Evolutionary conservation across 2,329 filamentous ascomycete genomes (phyloP), one percentile per base, ranked within the genome.

Genomic region (Verticillium zaregamsianum): DNA sequence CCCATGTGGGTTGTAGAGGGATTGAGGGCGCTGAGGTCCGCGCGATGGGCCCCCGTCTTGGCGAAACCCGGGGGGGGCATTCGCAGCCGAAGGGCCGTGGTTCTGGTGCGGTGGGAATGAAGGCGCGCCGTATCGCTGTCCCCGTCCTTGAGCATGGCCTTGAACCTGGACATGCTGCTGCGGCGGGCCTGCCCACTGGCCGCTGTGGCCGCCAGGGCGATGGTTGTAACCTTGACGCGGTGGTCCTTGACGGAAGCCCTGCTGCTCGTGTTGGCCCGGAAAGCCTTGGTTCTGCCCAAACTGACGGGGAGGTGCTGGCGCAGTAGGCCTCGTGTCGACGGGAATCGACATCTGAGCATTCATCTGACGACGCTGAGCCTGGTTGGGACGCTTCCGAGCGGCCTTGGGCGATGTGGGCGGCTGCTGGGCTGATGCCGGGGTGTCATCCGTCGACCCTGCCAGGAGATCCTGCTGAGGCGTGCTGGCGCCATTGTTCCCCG

Each of bases 361-460:
- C 83, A 87, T 85, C 67, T 88, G 84, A 25, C 86, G 81, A 57
- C 86, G 79, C 66, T 88, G 84, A 1, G 86, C 86, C 68, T 89
- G 86, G 63, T 89, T 89, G 3, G 77, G 81, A 25, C 86, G 83
- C 67, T 81, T 86, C 67, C 77, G 76, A 58, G 67, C 63, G n/a
- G 69, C 61, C 59, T 73, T 78, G 66, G 67, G 69, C 5, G 66
- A 59, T n/a, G 49, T 40, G 12, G 61, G 62, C 8, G 62, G 49
- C 39, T 31, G 54, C 7, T 45, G 39, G n/a, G 40, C 5, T 15
- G 45, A 20, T 12, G 45, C 20, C 7, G 37, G 37, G n/a, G 20
- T 14, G 25, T 52, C 45, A 52, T 52, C 45, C 5, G 45, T 52
- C n/a, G 54, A 55, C 25, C 54, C 31, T 55, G 25, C 54, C 20